phyloP scores from a whole-genome alignment of 108 stramenopile genomes.

The Conticribra weissflogii region DNA sequence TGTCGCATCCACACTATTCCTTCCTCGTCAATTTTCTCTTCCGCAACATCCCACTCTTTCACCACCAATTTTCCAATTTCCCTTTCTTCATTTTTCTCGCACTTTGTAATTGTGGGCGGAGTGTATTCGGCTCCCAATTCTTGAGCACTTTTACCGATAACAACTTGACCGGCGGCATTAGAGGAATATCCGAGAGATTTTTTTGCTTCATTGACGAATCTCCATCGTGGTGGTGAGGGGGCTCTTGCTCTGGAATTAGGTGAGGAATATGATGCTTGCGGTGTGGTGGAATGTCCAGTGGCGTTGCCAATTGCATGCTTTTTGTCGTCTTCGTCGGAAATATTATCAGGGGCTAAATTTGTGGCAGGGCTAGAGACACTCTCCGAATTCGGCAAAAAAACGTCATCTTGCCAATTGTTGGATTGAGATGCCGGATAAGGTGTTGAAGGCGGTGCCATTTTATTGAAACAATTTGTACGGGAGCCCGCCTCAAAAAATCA shows the following conservation, averaged over 20 bases:
- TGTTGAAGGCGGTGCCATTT: too few species aligned
- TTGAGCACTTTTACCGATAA: slow-evolving; percentile 2
- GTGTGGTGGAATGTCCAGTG: too few species aligned
- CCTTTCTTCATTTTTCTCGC: neutral
- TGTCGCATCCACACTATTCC: neutral
- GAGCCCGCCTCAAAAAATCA: too few species aligned
- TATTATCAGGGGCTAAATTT: too few species aligned
- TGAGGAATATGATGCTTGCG: too few species aligned
- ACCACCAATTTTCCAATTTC: slow-evolving; percentile 13
- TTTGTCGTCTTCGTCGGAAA: too few species aligned
- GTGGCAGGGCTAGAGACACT: too few species aligned
- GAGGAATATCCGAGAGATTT: slow-evolving; percentile 13
- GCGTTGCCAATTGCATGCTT: too few species aligned
- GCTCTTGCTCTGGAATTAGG: slow-evolving; percentile 1
- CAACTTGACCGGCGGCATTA: neutral
- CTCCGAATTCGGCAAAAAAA: too few species aligned
- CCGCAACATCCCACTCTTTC: neutral
- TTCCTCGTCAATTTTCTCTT: neutral
- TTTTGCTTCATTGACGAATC: slow-evolving; percentile 29
- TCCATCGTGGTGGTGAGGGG: slow-evolving; percentile 24
- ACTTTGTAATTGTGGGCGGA: neutral
- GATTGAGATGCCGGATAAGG: too few species aligned
- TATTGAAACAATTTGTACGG: too few species aligned
- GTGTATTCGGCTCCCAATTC: slow-evolving; percentile 18
- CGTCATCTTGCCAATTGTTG: too few species aligned